Evolutionary conservation across 306 rosid species (phyloP), one percentile per base, ranked within the genome.

Genomic region (Arachis stenosperma): DNA sequence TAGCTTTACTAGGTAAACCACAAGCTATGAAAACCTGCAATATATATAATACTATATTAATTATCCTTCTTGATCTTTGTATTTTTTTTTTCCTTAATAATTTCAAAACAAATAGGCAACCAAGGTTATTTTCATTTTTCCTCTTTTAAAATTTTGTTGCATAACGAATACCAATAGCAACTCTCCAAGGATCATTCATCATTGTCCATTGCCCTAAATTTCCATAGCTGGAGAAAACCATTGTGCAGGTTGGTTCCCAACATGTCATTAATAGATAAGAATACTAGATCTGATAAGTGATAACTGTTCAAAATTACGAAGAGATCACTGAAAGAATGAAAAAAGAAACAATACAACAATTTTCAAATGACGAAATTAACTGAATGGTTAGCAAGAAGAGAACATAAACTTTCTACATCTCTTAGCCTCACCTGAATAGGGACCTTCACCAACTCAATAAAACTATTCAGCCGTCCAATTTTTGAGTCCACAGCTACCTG

Each of bases 401-500:
- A 72, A 74, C 22, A 47, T 62, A 55, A 62, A 66, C 71, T 61
- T 43, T 66, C 12, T 33, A 33, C 37, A 33, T 33, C 4, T 4
- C 37, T 33, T 33, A 70, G 48, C 68, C 13, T 55, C 73, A 90
- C 98, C 98, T 94, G 96, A 59, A 93, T 81, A 65, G 98, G 98
- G 68, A 91, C 96, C 58, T 80, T 86, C 82, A 91, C 97, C 76
- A 61, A 22, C 80, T 77, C 33, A 63, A 93, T 89, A 71, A 93
- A 93, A 61, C 75, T 82, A 79, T 85, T 89, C 58, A 93, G 96
- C 22, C 97, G 92, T n/a, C 98, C 98, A 73, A 91, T 73, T 86
- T 93, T 93, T 60, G 97, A 91, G 90, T 93, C 97, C 76, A 93
- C 96, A 0, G 98, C 96, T 12, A 33, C 83, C 77, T 93, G 98